Base-by-base conservation (phyloP, 2,329 filamentous ascomycete genomes). In the Venturiaceae sp. region DNA sequence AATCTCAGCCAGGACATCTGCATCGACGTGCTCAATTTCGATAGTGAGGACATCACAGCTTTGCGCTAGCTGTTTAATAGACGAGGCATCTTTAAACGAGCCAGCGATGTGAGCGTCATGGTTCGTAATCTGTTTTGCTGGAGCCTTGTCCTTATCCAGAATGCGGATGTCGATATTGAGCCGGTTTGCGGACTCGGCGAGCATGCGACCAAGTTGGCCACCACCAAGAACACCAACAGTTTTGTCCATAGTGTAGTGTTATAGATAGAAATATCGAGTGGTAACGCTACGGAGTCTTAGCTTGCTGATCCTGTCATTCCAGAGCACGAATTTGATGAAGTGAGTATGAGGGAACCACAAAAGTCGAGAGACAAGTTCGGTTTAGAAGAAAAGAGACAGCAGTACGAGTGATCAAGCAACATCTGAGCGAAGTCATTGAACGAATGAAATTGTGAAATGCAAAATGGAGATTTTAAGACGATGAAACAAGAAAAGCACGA, bases 21-120 rank as follows among this genome's bases (percentile, higher is more conserved):
- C 94, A 71, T 96, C 84, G 60, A 96, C 87, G 73, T 96, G 92
- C 77, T 97, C 92, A 63, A 96, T 96, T 73, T 97, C 92, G 14
- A 95, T 89, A 0, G 91, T 96, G 61, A 96, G 77, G 16, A 95
- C 83, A 69, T 95, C 89, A 65, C 85, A 90, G 34, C 79, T 75
- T 39, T 81, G 75, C 2, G 92, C 91, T n/a, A 97, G 79, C 70
- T 90, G 80, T 46, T 85, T 83, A 63, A 97, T 91, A 63, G 88
- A 86, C 34, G 83, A 82, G 0, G 86, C 77, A 64, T 96, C 87
- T 69, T 90, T 92, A 80, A 96, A 96, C 0, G 91, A 95, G 60
- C 92, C 92, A 19, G 84, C 81, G 60, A 96, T 83, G 69, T 96
- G 90, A 63, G 80, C 78, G 64, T 79, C 74, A 70, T 87, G 88